Evolutionary conservation across 345 rosid species (phyloP).

Genomic region (Linum lewisii): DNA sequence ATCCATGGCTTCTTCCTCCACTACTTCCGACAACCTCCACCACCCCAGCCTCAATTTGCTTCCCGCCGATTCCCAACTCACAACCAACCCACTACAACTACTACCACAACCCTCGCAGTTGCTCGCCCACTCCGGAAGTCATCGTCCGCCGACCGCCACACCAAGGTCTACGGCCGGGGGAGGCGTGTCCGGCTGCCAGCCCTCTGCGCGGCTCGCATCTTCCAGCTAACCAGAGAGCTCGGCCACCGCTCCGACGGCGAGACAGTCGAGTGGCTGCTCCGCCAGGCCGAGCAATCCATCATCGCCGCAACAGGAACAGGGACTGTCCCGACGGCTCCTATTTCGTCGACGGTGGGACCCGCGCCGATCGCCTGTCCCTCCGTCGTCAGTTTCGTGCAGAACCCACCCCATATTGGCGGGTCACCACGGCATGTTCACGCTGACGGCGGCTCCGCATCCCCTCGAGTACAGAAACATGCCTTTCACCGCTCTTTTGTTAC

Average conservation of each 20-base stretch:
- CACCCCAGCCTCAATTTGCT: too few species aligned
- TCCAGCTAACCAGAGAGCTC: slow-evolving; percentile 67
- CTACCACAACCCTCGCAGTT: neutral
- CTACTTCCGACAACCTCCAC: too few species aligned
- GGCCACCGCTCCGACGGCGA: slow-evolving; percentile 65
- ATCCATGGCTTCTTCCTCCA: too few species aligned
- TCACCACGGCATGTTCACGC: slow-evolving; percentile 11
- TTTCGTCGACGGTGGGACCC: slow-evolving; percentile 26
- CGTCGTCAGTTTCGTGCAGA: slow-evolving; percentile 24
- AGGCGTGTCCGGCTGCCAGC: slow-evolving; percentile 67
- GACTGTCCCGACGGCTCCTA: slow-evolving; percentile 30
- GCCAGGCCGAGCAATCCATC: slow-evolving; percentile 48
- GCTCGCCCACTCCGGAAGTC: slow-evolving; percentile 16
- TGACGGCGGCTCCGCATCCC: slow-evolving; percentile 31
- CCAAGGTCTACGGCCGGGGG: slow-evolving; percentile 64
- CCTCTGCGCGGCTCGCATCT: slow-evolving; percentile 60
- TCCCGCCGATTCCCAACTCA: neutral
- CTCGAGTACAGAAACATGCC: slow-evolving; percentile 49
- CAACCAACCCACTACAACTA: neutral
- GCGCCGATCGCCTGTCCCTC: slow-evolving; percentile 19
- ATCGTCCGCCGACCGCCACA: slow-evolving; percentile 50
- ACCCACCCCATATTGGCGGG: slow-evolving; percentile 13
- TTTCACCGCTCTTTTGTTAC: slow-evolving; percentile 44
- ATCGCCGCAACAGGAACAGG: slow-evolving; percentile 51
- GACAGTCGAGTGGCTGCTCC: slow-evolving; percentile 63